Conservation (phyloP, 306 rosid genomes). For the Sesbania bispinosa region DNA sequence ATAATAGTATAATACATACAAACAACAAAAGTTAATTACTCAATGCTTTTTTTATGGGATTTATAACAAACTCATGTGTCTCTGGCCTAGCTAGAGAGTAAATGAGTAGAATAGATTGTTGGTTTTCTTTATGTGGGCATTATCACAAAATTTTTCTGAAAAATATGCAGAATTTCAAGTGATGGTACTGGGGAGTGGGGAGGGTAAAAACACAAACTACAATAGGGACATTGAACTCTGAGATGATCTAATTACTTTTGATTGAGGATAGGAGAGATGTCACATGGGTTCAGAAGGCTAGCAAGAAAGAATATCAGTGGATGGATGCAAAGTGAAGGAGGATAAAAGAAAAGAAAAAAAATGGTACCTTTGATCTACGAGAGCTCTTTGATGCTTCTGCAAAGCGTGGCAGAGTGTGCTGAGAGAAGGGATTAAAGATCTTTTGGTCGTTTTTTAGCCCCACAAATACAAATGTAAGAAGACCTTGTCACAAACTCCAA, state of each 20-base stretch:
- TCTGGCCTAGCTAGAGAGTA: slow-evolving; percentile 28
- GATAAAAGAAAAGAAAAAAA: not conserved
- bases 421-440: slow-evolving; percentile 45
- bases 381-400: slow-evolving; percentile 55
- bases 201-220: slow-evolving; percentile 28
- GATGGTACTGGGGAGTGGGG: slow-evolving; percentile 14
- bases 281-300: slow-evolving; percentile 40
- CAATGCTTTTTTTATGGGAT: slow-evolving; percentile 19
- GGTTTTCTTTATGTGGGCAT: slow-evolving; percentile 13
- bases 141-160: slow-evolving; percentile 8
- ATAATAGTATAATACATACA: no score
- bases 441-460: slow-evolving; percentile 42
- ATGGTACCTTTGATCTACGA: slow-evolving; percentile 42
- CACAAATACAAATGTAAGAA: slow-evolving; percentile 29
- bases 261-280: slow-evolving; percentile 27
- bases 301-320: slow-evolving; percentile 12
- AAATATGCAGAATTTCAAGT: slow-evolving; percentile 8
- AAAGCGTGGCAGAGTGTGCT: slow-evolving; percentile 51
- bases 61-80: slow-evolving; percentile 22
- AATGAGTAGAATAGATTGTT: slow-evolving; percentile 19
- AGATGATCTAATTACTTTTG: slow-evolving; percentile 30
- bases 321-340: slow-evolving; percentile 19
- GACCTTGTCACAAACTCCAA: slow-evolving; percentile 24
- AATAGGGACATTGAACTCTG: slow-evolving; percentile 36
- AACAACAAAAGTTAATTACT: slow-evolving; percentile 23